Evolutionary conservation across 257 asterid genomes (phyloP), one percentile per base, ranked within the genome.

Genomic region (Prunella vulgaris): DNA sequence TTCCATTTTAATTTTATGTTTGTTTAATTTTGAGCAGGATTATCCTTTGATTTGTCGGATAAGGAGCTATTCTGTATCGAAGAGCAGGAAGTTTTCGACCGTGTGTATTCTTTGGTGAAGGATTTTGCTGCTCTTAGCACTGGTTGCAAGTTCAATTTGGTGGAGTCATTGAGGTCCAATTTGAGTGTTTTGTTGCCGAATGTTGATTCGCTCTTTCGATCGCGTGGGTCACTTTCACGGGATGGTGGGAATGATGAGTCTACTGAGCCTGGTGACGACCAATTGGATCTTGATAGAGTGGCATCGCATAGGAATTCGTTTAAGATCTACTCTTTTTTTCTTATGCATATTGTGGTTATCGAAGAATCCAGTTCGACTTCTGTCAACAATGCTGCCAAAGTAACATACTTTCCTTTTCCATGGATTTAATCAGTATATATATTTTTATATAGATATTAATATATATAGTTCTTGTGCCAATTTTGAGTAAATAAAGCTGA

Each of bases 141-240:
- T 0, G 79, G 77, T 0, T 79, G 91, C 85, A 93, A 93, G 83
- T 75, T 93, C 80, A 86, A 87, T 76, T 70, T 93, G 71, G 95
- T 80, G 79, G 99, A 93, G 81, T 78, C 96, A 10, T 71, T 93
- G 76, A 88, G 97, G 95, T 93, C 95, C 61, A 90, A 93, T 77
- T 80, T 93, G 48, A 88, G 96, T 65, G 99, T 93, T 30, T 66
- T 93, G 73, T 79, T 93, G 64, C 99, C 99, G 2, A 88, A 88
- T 74, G 95, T 90, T 4, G 96, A 88, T 73, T 86, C 86, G 3
- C 81, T 90, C 22, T 74, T 79, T 61, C 83, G 79, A 53, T 85
- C 76, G 32, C 76, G 71, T 61, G 84, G 76, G 69, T 80, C 73
- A 38, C 77, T 70, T 63, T 71, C 84, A 44, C 71, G 71, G 73